These are phyloP conservation scores for Beauveria australis DNA, from an alignment of 2,329 filamentous ascomycete species.

Conservation along the genomic window DNA sequence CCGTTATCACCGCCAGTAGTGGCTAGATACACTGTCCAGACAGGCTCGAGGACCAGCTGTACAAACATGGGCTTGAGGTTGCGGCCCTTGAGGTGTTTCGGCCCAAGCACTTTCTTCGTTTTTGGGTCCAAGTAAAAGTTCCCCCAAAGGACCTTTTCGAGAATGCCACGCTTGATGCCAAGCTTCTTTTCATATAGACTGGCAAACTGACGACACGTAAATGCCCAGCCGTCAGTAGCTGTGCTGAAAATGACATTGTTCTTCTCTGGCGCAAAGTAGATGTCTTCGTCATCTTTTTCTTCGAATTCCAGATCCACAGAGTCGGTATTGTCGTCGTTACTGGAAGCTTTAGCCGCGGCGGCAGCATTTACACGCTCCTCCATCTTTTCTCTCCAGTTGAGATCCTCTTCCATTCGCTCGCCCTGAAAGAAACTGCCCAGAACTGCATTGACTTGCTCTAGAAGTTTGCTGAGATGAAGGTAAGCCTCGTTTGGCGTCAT, in stretches of 20 bases:
- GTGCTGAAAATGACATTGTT: slow-evolving; percentile 99
- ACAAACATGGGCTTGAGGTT: slow-evolving; percentile 95
- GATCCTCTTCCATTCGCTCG: slow-evolving; percentile 95
- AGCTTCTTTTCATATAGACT: slow-evolving; percentile 93
- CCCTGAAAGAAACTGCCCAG: slow-evolving; percentile 97
- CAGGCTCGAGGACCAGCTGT: slow-evolving; percentile 86
- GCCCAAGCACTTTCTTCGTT: slow-evolving; percentile 83
- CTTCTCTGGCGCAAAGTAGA: slow-evolving; percentile 96
- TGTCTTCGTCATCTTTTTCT: slow-evolving; percentile 89
- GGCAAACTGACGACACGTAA: slow-evolving; percentile 91
- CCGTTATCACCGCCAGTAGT: slow-evolving; percentile 75
- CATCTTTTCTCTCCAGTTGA: slow-evolving; percentile 90
- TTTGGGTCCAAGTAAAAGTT: slow-evolving; percentile 96
- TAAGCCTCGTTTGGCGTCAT: slow-evolving; percentile 89
- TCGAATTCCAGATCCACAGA: slow-evolving; percentile 65
- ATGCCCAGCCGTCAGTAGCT: slow-evolving; percentile 97
- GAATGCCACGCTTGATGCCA: slow-evolving; percentile 76
- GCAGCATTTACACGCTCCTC: slow-evolving; percentile 75
- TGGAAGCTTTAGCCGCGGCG: slow-evolving; percentile 49
- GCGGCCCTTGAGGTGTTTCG: slow-evolving; percentile 88
- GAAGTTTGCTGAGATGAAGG: slow-evolving; percentile 74
- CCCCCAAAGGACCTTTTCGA: slow-evolving; percentile 95
- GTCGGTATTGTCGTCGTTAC: slow-evolving; percentile 41
- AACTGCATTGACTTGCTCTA: slow-evolving; percentile 96
- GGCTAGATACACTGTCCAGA: slow-evolving; percentile 93